These are phyloP conservation scores for Galerina marginata DNA, from an alignment of 768 basidiomycete genomes.

Conservation along the genomic window DNA sequence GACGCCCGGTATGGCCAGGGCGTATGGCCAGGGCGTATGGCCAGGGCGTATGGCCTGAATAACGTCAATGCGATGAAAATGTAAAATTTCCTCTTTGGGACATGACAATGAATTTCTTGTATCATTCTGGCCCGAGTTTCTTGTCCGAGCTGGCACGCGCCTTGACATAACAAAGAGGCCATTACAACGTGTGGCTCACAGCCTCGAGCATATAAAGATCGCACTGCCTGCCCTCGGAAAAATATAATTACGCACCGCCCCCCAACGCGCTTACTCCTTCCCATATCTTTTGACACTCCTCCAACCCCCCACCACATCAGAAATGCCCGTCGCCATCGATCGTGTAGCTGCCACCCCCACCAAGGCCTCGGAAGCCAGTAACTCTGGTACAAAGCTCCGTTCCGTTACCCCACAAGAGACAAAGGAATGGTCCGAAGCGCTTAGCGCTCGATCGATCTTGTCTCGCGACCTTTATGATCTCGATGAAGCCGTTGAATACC, in stretches of 20 bases:
- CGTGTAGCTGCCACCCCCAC: constrained; percentile 1
- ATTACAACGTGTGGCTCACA: constrained; percentile 11
- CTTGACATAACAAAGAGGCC: constrained; percentile 9
- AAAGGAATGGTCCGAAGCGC: constrained; percentile 16
- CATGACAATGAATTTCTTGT: constrained; percentile 12
- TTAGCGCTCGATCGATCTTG: not conserved
- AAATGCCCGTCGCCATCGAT: constrained; percentile 7
- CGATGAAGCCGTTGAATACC: constrained; percentile 57
- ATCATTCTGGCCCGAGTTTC: constrained; percentile 2
- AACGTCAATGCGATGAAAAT: not conserved
- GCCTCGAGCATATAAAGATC: constrained; percentile 9
- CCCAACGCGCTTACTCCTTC: not conserved
- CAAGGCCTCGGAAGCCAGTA: constrained; percentile 1
- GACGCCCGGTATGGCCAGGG: too few species aligned
- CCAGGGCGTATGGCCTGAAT: too few species aligned
- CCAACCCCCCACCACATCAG: not conserved
- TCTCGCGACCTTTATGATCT: constrained; percentile 27
- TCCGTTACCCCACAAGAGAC: constrained; percentile 18
- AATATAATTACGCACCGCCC: constrained; percentile 2
- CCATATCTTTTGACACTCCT: not conserved
- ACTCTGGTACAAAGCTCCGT: constrained; percentile 7
- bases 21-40: too few species aligned
- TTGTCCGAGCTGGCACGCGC: constrained; percentile 4
- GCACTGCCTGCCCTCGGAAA: not conserved
- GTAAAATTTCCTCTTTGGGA: constrained; percentile 14